Conservation (phyloP, 2,329 filamentous ascomycete genomes). For the Xylariaceae sp. region DNA sequence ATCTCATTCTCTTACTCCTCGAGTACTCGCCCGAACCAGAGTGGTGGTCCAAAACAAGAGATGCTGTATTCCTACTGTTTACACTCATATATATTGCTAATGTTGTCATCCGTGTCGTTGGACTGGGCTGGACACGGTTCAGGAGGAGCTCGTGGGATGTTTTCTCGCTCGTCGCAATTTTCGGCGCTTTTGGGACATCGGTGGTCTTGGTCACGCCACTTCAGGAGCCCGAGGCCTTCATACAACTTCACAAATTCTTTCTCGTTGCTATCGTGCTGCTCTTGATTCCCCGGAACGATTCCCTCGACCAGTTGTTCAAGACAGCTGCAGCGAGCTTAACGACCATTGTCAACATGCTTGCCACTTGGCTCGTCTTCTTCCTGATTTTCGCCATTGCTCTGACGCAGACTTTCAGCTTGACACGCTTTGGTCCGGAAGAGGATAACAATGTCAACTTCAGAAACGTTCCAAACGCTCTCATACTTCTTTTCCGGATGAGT, state of each 20-base stretch:
- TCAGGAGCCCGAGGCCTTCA: slow-evolving; percentile 57
- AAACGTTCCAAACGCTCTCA: slow-evolving; percentile 87
- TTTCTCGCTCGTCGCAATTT: slow-evolving; percentile 76
- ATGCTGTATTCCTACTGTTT: slow-evolving; percentile 74
- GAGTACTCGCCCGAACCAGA: slow-evolving; percentile 77
- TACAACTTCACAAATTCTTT: slow-evolving; percentile 88
- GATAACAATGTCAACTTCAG: slow-evolving; percentile 84
- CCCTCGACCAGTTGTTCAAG: slow-evolving; percentile 97
- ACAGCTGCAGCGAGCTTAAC: slow-evolving; percentile 92
- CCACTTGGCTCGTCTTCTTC: slow-evolving; percentile 97
- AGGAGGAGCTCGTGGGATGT: slow-evolving; percentile 93
- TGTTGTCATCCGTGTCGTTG: slow-evolving; percentile 76
- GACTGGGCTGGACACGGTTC: slow-evolving; percentile 88
- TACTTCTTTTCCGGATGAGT: slow-evolving; percentile 89
- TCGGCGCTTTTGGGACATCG: slow-evolving; percentile 78
- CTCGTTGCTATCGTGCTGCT: slow-evolving; percentile 85
- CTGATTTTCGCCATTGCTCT: slow-evolving; percentile 93
- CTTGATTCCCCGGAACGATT: slow-evolving; percentile 93
- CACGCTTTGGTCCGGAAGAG: slow-evolving; percentile 73
- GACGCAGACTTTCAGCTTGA: slow-evolving; percentile 93
- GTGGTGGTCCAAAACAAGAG: slow-evolving; percentile 68
- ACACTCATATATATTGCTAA: slow-evolving; percentile 81
- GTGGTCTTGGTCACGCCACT: slow-evolving; percentile 65
- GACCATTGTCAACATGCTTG: slow-evolving; percentile 84
- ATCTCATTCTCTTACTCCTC: slow-evolving; percentile 75